Evolutionary conservation across 768 basidiomycete species (phyloP), one percentile per base, ranked within the genome.

Genomic region (Kwoniella pini): DNA sequence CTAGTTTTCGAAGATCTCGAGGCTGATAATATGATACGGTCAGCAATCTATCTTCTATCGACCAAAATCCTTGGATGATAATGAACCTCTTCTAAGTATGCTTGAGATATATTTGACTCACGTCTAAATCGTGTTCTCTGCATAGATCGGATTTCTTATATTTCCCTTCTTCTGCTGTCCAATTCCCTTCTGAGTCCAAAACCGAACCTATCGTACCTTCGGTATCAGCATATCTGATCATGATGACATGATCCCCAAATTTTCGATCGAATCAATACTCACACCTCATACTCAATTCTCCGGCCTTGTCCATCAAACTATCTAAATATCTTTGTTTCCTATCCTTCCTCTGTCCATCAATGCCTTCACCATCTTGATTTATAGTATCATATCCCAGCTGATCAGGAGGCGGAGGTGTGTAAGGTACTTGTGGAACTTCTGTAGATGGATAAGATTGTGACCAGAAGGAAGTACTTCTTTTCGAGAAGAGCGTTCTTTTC

Each of bases 1-100:
- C 95, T 67, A 98, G 90, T 82, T 97, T 96, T 55, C 95, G 88
- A 22, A 98, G 82, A 81, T 98, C 95, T 83, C 95, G 88, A 68
- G 92, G 88, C 90, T 93, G 69, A n/a, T n/a, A n/a, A n/a, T n/a
- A n/a, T n/a, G n/a, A n/a, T n/a, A n/a, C n/a, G n/a, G n/a, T n/a
- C n/a, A n/a, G n/a, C n/a, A n/a, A n/a, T n/a, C n/a, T n/a, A n/a
- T n/a, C n/a, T n/a, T n/a, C n/a, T n/a, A n/a, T n/a, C n/a, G n/a
- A n/a, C n/a, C n/a, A n/a, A n/a, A n/a, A n/a, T n/a, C n/a, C n/a
- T n/a, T n/a, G n/a, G n/a, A n/a, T n/a, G n/a, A n/a, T n/a, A n/a
- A n/a, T n/a, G n/a, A n/a, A n/a, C n/a, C n/a, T n/a, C n/a, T n/a
- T n/a, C n/a, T n/a, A n/a, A n/a, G n/a, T n/a, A n/a, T n/a, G n/a